phyloP scores from a whole-genome alignment of 2,329 filamentous ascomycete species.

The Aspergillus novoparasiticus region DNA sequence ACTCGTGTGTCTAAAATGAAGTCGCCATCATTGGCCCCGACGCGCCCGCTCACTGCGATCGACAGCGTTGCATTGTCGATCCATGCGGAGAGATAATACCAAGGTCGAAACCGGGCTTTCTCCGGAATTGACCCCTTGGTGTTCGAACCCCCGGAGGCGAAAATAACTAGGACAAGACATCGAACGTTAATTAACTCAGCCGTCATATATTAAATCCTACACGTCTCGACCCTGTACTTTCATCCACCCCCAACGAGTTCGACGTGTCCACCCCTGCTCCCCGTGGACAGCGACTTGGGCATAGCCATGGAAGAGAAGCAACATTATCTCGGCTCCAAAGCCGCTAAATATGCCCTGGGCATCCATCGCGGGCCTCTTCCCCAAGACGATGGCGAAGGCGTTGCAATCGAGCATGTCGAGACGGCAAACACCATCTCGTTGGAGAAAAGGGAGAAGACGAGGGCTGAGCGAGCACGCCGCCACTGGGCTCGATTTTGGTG shows the following conservation, averaged over 20 bases:
- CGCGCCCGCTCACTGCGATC: constrained; percentile 10
- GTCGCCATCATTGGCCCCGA: constrained; percentile 11
- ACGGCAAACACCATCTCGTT: constrained; percentile 31
- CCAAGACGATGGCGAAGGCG: constrained; percentile 17
- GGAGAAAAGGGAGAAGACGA: constrained; percentile 26
- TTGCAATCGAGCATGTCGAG: constrained; percentile 30
- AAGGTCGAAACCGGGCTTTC: not conserved
- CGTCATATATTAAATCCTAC: not conserved
- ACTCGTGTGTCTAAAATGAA: constrained; percentile 5
- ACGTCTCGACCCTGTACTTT: not conserved
- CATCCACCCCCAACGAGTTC: not conserved
- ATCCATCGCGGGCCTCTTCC: constrained; percentile 33
- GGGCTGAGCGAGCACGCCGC: constrained; percentile 30
- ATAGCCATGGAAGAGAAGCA: constrained; percentile 29
- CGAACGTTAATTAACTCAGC: not conserved
- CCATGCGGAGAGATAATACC: constrained; percentile 11
- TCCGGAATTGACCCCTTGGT: not conserved
- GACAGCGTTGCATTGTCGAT: constrained; percentile 10
- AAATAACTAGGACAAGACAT: not conserved
- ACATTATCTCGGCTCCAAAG: constrained; percentile 28
- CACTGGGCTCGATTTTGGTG: constrained; percentile 45
- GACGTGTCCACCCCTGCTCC: not conserved
- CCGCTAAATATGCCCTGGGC: constrained; percentile 35
- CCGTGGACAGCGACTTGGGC: not conserved
- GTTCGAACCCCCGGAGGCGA: not conserved